Evolutionary conservation across 495 filamentous ascomycete species (phyloP).

Genomic region (Apodospora peruviana): DNA sequence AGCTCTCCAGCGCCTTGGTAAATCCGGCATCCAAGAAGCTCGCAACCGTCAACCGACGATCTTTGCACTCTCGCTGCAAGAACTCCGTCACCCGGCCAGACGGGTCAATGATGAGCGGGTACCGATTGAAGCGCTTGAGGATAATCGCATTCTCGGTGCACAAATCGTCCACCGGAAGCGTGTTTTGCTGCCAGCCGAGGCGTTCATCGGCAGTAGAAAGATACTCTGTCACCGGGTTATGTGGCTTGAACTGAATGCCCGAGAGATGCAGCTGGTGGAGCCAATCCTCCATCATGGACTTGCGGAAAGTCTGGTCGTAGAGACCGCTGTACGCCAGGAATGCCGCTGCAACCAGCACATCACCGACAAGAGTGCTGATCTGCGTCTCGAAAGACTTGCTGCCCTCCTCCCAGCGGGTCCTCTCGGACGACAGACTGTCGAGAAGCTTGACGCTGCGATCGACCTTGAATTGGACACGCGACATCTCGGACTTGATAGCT

Average conservation of each 20-base stretch:
- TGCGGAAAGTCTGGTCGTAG: conserved; percentile 96
- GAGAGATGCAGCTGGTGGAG: conserved; percentile 83
- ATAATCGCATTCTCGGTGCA: conserved; percentile 99
- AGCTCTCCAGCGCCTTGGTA: conserved; percentile 94
- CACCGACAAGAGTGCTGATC: conserved; percentile 92
- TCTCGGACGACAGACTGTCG: conserved; percentile 89
- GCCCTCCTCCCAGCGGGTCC: conserved; percentile 87
- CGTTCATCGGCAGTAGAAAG: conserved; percentile 95
- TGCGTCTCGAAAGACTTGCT: conserved; percentile 98
- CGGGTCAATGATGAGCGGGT: conserved; percentile 96
- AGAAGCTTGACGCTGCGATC: conserved; percentile 91
- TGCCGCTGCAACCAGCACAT: conserved; percentile 88
- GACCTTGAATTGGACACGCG: conserved; percentile 93
- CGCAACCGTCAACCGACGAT: conserved; percentile 89
- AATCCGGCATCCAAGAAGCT: conserved; percentile 98
- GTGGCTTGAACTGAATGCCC: conserved; percentile 84
- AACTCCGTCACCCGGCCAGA: conserved; percentile 93
- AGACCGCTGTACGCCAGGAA: conserved; percentile 98
- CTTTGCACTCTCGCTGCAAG: conserved; percentile 86
- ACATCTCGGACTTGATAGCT: conserved; percentile 95
- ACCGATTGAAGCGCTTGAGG: conserved; percentile 94
- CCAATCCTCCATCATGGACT: conserved; percentile 97
- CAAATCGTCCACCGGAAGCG: conserved; percentile 96
- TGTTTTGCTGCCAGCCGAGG: conserved; percentile 87
- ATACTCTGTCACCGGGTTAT: conserved; percentile 93